phyloP scores from a whole-genome alignment of 2,329 filamentous ascomycete genomes.

The Zelopaecilomyces penicillatus region DNA sequence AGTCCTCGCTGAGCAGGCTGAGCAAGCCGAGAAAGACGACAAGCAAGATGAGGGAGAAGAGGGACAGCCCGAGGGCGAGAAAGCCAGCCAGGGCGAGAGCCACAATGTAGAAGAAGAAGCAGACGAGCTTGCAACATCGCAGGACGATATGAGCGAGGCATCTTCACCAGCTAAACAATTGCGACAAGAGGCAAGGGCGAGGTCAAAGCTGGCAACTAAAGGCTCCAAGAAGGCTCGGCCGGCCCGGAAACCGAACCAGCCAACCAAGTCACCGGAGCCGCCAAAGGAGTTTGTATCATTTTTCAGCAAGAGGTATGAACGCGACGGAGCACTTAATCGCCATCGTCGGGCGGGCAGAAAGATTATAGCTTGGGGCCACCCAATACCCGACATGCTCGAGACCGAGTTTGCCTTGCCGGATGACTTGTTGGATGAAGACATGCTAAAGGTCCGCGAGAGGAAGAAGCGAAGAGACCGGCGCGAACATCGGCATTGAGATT shows the following conservation, averaged over 20 bases:
- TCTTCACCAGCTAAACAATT: constrained; percentile 57
- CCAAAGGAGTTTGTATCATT: constrained; percentile 73
- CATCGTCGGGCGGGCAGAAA: constrained; percentile 61
- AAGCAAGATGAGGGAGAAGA: constrained; percentile 23
- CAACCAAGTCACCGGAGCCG: constrained; percentile 28
- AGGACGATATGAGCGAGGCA: constrained; percentile 47
- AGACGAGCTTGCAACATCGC: constrained; percentile 26
- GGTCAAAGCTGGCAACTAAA: constrained; percentile 35
- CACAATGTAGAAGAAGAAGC: constrained; percentile 27
- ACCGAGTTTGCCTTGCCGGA: constrained; percentile 67
- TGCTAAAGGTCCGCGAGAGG: constrained; percentile 50
- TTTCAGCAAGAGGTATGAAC: constrained; percentile 70
- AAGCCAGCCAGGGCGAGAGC: constrained; percentile 12
- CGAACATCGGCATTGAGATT: constrained; percentile 32
- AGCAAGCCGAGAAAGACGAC: constrained; percentile 29
- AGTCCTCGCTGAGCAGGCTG: constrained; percentile 23
- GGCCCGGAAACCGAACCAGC: constrained; percentile 16
- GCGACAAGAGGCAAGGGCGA: constrained; percentile 58
- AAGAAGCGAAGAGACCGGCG: constrained; percentile 54
- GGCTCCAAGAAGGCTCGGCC: constrained; percentile 24
- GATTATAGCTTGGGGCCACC: constrained; percentile 71
- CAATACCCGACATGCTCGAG: constrained; percentile 64
- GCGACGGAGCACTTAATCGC: constrained; percentile 69
- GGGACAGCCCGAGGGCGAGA: neutral
- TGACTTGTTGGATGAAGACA: constrained; percentile 50